A percentile compares a stretch with the other conserved stretches of the same genome.
Conservation (phyloP, 2,329 filamentous ascomycete genomes). For the Penicillium sp. region DNA sequence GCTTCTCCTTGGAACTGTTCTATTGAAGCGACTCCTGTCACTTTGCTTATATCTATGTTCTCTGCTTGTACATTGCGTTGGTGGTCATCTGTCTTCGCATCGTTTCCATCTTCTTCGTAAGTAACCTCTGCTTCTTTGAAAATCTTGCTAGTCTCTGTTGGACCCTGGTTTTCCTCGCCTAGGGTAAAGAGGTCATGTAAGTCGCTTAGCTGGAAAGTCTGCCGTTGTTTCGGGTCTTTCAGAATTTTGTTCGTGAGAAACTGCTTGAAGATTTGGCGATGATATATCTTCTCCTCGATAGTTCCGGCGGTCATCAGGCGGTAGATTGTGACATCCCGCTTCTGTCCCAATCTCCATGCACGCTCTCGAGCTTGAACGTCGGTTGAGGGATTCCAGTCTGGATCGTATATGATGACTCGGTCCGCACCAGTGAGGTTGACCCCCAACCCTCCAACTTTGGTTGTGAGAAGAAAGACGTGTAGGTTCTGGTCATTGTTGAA, state of each 20-base stretch:
- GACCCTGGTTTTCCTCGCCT: constrained; percentile 67
- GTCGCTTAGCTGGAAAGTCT: constrained; percentile 87
- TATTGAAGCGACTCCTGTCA: constrained; percentile 66
- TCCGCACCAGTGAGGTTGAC: constrained; percentile 95
- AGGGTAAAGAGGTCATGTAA: constrained; percentile 90
- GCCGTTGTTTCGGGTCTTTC: constrained; percentile 89
- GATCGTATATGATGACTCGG: constrained; percentile 96
- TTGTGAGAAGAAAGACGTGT: constrained; percentile 91
- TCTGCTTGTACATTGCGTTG: constrained; percentile 34
- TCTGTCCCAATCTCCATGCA: constrained; percentile 94
- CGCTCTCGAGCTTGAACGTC: constrained; percentile 94
- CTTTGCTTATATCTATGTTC: constrained; percentile 55
- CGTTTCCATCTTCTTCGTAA: constrained; percentile 50
- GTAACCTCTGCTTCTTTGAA: constrained; percentile 87
- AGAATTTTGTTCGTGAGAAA: constrained; percentile 96
- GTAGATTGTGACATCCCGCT: constrained; percentile 93
- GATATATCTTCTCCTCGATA: constrained; percentile 99
- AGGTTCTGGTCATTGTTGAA: constrained; percentile 84
- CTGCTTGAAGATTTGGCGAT: constrained; percentile 98
- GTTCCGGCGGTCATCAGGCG: constrained; percentile 97
- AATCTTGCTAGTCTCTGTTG: constrained; percentile 81
- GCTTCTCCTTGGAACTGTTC: constrained; percentile 63
- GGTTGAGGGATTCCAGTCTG: constrained; percentile 98
- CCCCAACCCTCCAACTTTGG: constrained; percentile 91
- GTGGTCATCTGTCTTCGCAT: neutral